phyloP scores from a whole-genome alignment of 805 yeast species.

The Yarrowia deformans region DNA sequence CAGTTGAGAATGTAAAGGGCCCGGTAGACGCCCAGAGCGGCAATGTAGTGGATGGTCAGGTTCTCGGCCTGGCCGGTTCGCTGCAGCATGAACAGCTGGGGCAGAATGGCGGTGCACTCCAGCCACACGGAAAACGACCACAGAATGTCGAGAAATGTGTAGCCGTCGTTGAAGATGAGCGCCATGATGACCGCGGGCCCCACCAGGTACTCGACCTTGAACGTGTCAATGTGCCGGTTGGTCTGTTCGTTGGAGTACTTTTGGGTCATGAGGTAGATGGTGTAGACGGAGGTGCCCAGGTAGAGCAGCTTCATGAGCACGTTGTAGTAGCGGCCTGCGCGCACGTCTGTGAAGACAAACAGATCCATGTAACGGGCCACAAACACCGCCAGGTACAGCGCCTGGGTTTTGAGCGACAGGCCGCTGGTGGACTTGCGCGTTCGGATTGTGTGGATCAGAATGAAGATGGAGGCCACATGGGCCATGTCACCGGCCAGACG shows the following conservation, averaged over 20 bases:
- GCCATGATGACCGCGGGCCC: slow-evolving; percentile 66
- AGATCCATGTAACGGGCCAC: slow-evolving; percentile 75
- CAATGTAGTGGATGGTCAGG: slow-evolving; percentile 89
- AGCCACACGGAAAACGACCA: slow-evolving; percentile 96
- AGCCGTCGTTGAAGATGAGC: slow-evolving; percentile 71
- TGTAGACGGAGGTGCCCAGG: slow-evolving; percentile 75
- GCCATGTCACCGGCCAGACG: slow-evolving; percentile 70
- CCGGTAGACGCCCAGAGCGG: slow-evolving; percentile 90
- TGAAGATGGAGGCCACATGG: slow-evolving; percentile 79
- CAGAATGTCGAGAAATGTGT: slow-evolving; percentile 60
- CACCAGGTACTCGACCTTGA: slow-evolving; percentile 73
- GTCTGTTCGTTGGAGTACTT: slow-evolving; percentile 62
- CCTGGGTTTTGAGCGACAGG: slow-evolving; percentile 87
- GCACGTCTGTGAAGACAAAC: slow-evolving; percentile 55
- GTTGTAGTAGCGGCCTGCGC: slow-evolving; percentile 58
- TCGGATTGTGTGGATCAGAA: slow-evolving; percentile 75
- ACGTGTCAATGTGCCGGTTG: slow-evolving; percentile 72
- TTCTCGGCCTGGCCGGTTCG: slow-evolving; percentile 87
- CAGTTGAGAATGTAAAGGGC: slow-evolving; percentile 93
- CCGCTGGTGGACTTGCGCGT: slow-evolving; percentile 75
- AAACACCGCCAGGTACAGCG: slow-evolving; percentile 75
- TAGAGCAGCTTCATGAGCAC: slow-evolving; percentile 81
- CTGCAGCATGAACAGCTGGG: slow-evolving; percentile 90
- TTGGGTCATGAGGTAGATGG: slow-evolving; percentile 70
- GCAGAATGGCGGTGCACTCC: slow-evolving; percentile 89